Base-by-base conservation (phyloP, 169 alveolate genomes). In the Plasmodium sp. region DNA sequence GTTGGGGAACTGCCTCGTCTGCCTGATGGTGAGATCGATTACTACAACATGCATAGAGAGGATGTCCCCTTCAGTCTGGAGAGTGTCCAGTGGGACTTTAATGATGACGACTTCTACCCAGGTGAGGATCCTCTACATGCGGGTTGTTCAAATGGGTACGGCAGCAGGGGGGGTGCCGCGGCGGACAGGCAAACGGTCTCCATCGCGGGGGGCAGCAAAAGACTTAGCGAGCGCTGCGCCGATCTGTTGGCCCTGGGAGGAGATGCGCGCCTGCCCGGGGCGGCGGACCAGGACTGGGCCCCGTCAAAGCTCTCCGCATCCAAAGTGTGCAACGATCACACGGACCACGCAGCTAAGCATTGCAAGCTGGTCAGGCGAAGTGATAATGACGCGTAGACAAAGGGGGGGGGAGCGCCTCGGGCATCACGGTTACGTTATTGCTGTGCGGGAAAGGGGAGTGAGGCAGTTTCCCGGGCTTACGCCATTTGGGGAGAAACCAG, bases 301-400 rank as follows among this genome's bases (percentile, higher is more conserved):
- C 14, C 77, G 18, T 31, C 77, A 67, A 67, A 67, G n/a, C 5
- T 75, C 5, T 6, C 22, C 45, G 12, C 45, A 75, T 34, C 34
- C 5, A 75, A 36, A 75, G 45, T 33, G 45, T n/a, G 27, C 34
- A 75, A 1, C 12, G 83, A 34, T 75, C 31, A 51, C 31, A 48
- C 31, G 34, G 51, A 51, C 18, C 41, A 51, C 3, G 67, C 82
- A 18, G 16, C 48, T n/a, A 84, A 71, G 48, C 62, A 72, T 10
- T 84, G 92, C 71, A 84, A 84, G 36, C 43, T 84, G 33, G 34
- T 84, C 18, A 84, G 83, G 51, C 39, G 82, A 10, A 67, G 27
- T 71, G 80, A 33, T 41, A 84, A 84, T 43, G 54, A 71, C 5
- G n/a, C 51, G 33, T 84, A 84, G 83, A 33, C 31, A 9, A n/a